Evolutionary conservation across 140 eudicot genomes (phyloP).

Genomic region (Anethum foeniculum): DNA sequence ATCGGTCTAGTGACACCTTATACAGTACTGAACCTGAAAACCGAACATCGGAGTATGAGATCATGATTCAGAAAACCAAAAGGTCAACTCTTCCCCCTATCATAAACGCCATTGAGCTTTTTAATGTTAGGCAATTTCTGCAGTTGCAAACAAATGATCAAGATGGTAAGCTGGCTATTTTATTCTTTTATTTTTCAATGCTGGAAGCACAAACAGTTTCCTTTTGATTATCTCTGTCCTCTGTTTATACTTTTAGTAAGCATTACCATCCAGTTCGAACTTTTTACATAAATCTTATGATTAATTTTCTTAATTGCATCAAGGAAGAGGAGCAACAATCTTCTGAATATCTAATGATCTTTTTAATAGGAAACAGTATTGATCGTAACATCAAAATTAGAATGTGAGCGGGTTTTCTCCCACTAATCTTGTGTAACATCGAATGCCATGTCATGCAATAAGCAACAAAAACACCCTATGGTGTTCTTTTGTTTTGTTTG

Average conservation of each 20-base stretch:
- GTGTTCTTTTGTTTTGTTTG: too few species aligned
- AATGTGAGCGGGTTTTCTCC: too few species aligned
- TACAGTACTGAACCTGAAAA: background rate
- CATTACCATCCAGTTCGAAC: background rate
- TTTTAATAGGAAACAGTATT: too few species aligned
- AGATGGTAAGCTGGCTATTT: slow-evolving; percentile 21
- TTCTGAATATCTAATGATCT: too few species aligned
- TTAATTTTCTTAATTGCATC: too few species aligned
- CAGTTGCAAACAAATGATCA: slow-evolving; percentile 26
- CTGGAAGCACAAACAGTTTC: background rate
- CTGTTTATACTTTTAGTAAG: background rate
- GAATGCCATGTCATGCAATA: too few species aligned
- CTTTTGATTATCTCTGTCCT: too few species aligned
- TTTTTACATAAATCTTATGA: too few species aligned
- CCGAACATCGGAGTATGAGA: background rate
- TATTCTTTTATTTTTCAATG: background rate
- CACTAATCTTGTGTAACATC: too few species aligned
- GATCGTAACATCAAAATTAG: too few species aligned
- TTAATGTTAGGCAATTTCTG: slow-evolving; percentile 12
- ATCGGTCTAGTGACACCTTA: background rate
- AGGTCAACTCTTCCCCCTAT: slow-evolving; percentile 40
- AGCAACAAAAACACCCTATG: too few species aligned
- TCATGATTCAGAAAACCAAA: slow-evolving; percentile 14
- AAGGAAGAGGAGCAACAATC: too few species aligned
- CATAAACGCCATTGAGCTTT: slow-evolving; percentile 42